A percentile compares a stretch with the other conserved stretches of the same genome.
Conservation (phyloP, 805 yeast species). For the Zygotorulaspora florentina region DNA sequence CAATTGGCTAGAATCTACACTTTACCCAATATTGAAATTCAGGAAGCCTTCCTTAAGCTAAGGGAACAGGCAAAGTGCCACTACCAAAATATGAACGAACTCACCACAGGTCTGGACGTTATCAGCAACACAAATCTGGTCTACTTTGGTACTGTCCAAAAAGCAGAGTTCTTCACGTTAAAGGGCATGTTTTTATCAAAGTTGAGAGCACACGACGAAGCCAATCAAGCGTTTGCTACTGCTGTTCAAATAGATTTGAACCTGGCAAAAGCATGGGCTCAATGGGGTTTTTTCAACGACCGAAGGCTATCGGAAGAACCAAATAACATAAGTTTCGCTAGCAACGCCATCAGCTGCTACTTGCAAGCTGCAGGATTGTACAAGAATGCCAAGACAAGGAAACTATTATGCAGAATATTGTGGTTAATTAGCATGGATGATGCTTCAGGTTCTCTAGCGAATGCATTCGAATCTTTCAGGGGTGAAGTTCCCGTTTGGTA, state of each 20-base stretch:
- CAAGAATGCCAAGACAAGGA: slow-evolving; percentile 87
- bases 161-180: slow-evolving; percentile 94
- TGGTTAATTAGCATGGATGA: slow-evolving; percentile 95
- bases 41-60: slow-evolving; percentile 91
- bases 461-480: slow-evolving; percentile 84
- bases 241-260: slow-evolving; percentile 95
- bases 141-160: slow-evolving; percentile 94
- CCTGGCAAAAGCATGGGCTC: slow-evolving; percentile 98
- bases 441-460: slow-evolving; percentile 68
- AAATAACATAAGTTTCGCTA: slow-evolving; percentile 74
- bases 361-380: slow-evolving; percentile 96
- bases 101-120: slow-evolving; percentile 93
- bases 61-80: slow-evolving; percentile 98
- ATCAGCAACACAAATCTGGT: slow-evolving; percentile 94
- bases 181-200: slow-evolving; percentile 98
- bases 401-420: slow-evolving; percentile 78
- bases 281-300: slow-evolving; percentile 97
- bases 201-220: slow-evolving; percentile 85
- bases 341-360: slow-evolving; percentile 92
- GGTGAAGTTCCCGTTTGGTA: slow-evolving; percentile 99
- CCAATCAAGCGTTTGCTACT: slow-evolving; percentile 96
- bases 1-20: slow-evolving; percentile 93
- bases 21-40: slow-evolving; percentile 94
- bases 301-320: slow-evolving; percentile 80
- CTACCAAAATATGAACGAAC: slow-evolving; percentile 83